Evolutionary conservation across 768 basidiomycete species (phyloP).

Genomic region (Amanita rubescens): DNA sequence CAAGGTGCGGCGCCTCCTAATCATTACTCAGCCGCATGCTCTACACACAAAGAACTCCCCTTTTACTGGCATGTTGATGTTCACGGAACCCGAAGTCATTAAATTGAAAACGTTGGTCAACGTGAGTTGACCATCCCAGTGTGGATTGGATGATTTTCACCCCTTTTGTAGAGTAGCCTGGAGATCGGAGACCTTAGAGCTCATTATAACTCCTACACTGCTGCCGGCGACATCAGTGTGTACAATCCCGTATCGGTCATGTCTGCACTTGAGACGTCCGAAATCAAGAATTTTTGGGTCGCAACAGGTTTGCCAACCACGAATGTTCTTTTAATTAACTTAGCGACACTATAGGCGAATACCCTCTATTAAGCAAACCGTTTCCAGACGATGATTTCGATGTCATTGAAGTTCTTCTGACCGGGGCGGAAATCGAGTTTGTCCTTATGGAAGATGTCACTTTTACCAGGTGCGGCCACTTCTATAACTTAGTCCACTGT

Average conservation of each 20-base stretch:
- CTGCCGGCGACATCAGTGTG: slow-evolving; percentile 10
- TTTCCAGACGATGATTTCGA: slow-evolving; percentile 7
- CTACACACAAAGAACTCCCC: slow-evolving; percentile 8
- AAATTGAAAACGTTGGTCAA: slow-evolving; percentile 5
- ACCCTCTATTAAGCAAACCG: slow-evolving; percentile 11
- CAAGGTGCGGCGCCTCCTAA: slow-evolving; percentile 8
- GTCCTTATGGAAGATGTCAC: slow-evolving; percentile 8
- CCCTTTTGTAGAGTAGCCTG: slow-evolving; percentile 6
- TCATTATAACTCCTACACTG: slow-evolving; percentile 11
- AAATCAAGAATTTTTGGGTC: slow-evolving; percentile 9
- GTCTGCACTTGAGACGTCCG: slow-evolving; percentile 6
- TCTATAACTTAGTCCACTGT: slow-evolving; percentile 11
- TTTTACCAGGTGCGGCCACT: slow-evolving; percentile 7
- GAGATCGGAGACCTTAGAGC: slow-evolving; percentile 9
- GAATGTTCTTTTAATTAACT: slow-evolving; percentile 2
- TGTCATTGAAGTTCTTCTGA: slow-evolving; percentile 9
- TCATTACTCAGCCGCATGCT: slow-evolving; percentile 10
- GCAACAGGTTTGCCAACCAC: slow-evolving; percentile 10
- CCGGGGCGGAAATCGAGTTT: slow-evolving; percentile 9
- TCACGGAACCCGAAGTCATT: slow-evolving; percentile 11
- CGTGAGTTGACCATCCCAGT: slow-evolving; percentile 5
- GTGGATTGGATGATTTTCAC: slow-evolving; percentile 3
- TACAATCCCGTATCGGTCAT: slow-evolving; percentile 12
- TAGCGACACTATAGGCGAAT: slow-evolving; percentile 8
- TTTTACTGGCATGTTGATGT: slow-evolving; percentile 12